Conservation (phyloP, 1,284 basidiomycete genomes). For the Leccinum subrobustum region DNA sequence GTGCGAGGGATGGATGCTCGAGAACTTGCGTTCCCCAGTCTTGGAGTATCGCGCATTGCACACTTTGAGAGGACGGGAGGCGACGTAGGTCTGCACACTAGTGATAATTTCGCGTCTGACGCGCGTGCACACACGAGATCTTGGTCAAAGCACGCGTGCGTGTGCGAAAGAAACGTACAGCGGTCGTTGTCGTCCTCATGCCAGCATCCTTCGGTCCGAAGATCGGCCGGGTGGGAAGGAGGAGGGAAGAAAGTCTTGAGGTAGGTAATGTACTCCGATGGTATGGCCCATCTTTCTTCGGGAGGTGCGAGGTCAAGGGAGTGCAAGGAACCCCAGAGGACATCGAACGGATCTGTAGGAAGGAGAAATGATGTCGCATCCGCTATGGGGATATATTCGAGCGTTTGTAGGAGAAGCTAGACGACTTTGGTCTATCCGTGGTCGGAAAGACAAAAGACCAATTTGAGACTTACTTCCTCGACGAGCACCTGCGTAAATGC, state of each 20-base stretch:
- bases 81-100: slow-evolving; percentile 34
- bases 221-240: slow-evolving; percentile 21
- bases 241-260: slow-evolving; percentile 36
- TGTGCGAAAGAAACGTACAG: slow-evolving; percentile 28
- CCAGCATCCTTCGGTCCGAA: slow-evolving; percentile 37
- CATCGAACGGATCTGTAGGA: slow-evolving; percentile 50
- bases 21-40: slow-evolving; percentile 22
- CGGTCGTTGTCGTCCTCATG: slow-evolving; percentile 32
- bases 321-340: slow-evolving; percentile 36
- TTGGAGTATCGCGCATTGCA: slow-evolving; percentile 40
- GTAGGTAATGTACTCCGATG: slow-evolving; percentile 37
- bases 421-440: slow-evolving; percentile 7
- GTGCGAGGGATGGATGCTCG: slow-evolving; percentile 30
- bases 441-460: not conserved
- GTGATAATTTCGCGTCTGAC: slow-evolving; percentile 25
- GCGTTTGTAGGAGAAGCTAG: slow-evolving; percentile 45
- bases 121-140: slow-evolving; percentile 13
- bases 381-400: slow-evolving; percentile 43
- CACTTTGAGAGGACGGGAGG: slow-evolving; percentile 42
- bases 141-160: slow-evolving; percentile 14
- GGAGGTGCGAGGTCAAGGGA: slow-evolving; percentile 37
- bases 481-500: slow-evolving; percentile 51
- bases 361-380: slow-evolving; percentile 51
- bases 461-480: slow-evolving; percentile 39
- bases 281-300: slow-evolving; percentile 45